Conservation (phyloP, 1,284 basidiomycete species). For the Trichosporon coremiiforme region DNA sequence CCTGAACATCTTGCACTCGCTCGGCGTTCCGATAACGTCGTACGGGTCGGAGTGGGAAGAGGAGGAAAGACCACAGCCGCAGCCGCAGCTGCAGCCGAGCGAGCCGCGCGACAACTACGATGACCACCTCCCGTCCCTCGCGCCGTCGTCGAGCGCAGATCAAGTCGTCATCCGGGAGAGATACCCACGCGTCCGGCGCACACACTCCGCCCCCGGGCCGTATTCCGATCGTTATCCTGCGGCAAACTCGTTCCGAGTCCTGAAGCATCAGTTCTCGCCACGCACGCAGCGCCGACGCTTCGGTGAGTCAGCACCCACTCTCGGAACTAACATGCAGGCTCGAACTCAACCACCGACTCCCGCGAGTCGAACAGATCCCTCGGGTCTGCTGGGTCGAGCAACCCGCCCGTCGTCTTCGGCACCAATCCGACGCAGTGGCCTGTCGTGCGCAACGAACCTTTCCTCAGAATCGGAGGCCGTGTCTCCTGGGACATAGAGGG, state of each 20-base stretch:
- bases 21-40: not conserved
- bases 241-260: not conserved
- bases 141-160: not conserved
- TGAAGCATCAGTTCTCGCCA: constrained; percentile 1
- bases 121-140: not conserved
- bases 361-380: too few relatives aligned
- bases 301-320: not conserved
- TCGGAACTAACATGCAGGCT: not conserved
- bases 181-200: not conserved
- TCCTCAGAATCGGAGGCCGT: not conserved
- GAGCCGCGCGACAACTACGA: not conserved
- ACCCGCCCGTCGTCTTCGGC: not conserved
- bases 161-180: not conserved
- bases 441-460: not conserved
- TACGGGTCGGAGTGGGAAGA: not conserved
- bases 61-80: not conserved
- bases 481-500: not conserved
- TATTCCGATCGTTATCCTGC: not conserved
- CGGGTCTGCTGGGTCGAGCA: not conserved
- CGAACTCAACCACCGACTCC: not conserved
- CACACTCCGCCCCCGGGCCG: not conserved
- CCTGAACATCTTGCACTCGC: not conserved
- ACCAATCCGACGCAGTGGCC: not conserved
- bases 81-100: not conserved
- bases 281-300: not conserved